Conservation (phyloP, 202 grass and related monocot genomes). For the Carex sylvatica region DNA sequence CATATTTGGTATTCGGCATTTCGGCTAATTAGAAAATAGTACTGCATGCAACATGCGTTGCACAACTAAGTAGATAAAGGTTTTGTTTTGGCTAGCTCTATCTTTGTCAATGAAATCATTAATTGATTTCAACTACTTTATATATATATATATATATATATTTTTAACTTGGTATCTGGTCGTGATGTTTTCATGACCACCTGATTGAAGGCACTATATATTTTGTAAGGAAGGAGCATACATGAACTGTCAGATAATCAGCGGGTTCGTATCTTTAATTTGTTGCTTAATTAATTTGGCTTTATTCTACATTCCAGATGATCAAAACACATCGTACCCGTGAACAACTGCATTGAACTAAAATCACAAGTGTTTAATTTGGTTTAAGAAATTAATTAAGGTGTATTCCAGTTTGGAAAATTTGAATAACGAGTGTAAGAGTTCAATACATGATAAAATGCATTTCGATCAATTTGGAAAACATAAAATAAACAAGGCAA, state of each 20-base stretch:
- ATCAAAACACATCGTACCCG: neutral
- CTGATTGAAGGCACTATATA: neutral
- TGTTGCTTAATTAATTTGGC: no score
- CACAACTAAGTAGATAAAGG: neutral
- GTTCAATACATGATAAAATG: neutral
- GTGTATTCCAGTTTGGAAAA: neutral
- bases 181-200: conserved; percentile 9
- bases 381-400: neutral
- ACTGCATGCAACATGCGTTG: conserved; percentile 1
- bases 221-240: neutral
- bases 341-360: neutral
- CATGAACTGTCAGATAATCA: neutral
- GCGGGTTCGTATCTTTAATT: no score
- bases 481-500: no score
- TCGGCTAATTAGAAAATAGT: neutral
- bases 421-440: neutral
- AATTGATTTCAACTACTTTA: neutral
- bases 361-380: neutral
- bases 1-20: neutral
- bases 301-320: no score
- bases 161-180: neutral
- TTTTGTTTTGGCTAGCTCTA: neutral
- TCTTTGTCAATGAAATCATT: conserved; percentile 14
- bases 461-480: no score
- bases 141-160: neutral